Percentiles rank a stretch among this genome's conserved stretches.
Conservation (phyloP, 2,329 filamentous ascomycete genomes). For the Phyllosticta capitalensis region DNA sequence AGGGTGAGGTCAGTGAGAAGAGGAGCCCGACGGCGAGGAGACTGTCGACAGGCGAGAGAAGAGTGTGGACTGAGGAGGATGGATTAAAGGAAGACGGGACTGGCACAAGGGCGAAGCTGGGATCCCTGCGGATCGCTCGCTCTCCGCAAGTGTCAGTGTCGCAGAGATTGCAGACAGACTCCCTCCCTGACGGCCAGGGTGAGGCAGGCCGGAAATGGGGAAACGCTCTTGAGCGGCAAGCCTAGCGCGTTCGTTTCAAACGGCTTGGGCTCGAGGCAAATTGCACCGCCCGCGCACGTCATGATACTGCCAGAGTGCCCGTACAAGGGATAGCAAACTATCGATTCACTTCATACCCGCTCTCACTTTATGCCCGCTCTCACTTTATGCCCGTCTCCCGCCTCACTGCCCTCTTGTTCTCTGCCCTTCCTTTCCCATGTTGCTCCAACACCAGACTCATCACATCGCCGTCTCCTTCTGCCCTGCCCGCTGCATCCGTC, state of each 20-base stretch:
- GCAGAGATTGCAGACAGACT: neutral
- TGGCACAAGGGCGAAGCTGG: neutral
- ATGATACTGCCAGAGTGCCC: neutral
- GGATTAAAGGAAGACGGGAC: neutral
- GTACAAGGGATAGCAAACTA: too few species aligned
- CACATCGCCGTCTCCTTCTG: too few species aligned
- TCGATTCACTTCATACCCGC: too few species aligned
- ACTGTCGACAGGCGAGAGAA: neutral
- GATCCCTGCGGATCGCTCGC: neutral
- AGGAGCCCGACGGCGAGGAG: too few species aligned
- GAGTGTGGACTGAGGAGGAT: neutral
- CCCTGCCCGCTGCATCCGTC: too few species aligned
- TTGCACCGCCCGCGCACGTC: neutral
- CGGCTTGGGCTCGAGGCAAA: neutral
- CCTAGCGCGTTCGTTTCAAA: neutral
- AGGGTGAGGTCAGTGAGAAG: too few species aligned
- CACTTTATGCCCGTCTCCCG: too few species aligned
- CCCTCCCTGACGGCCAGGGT: neutral
- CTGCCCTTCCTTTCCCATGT: too few species aligned
- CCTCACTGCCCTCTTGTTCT: too few species aligned
- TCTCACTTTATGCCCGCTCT: too few species aligned
- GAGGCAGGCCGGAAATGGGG: neutral
- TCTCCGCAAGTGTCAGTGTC: neutral
- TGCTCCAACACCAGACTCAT: too few species aligned
- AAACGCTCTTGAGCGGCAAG: neutral